Conservation (phyloP, 495 filamentous ascomycete genomes). For the Hyaloscypha hepaticicola region DNA sequence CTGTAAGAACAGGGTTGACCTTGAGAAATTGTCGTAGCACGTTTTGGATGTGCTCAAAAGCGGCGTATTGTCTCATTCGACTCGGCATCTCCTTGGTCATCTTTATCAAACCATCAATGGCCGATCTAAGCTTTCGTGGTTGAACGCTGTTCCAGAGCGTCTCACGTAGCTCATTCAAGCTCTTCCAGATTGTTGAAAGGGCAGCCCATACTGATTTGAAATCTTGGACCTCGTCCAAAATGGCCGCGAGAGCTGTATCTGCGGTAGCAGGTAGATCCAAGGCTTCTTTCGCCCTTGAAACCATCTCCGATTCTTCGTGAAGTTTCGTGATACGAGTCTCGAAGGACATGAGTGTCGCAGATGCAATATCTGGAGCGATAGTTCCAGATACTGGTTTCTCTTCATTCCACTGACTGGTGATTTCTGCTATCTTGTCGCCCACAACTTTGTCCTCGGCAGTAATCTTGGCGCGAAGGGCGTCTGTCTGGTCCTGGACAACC, state of each 20-base stretch:
- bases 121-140: slow-evolving; percentile 83
- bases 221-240: slow-evolving; percentile 96
- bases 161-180: slow-evolving; percentile 88
- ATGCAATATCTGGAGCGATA: slow-evolving; percentile 84
- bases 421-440: slow-evolving; percentile 78
- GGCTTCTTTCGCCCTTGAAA: slow-evolving; percentile 93
- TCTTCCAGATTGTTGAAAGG: slow-evolving; percentile 94
- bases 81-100: slow-evolving; percentile 99
- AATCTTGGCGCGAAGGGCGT: slow-evolving; percentile 94
- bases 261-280: slow-evolving; percentile 79
- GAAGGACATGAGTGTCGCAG: slow-evolving; percentile 73
- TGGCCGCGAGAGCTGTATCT: slow-evolving; percentile 72
- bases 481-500: slow-evolving; percentile 92
- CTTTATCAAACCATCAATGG: slow-evolving; percentile 88
- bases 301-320: slow-evolving; percentile 86
- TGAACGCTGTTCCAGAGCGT: slow-evolving; percentile 90
- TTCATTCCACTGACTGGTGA: slow-evolving; percentile 83
- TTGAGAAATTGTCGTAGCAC: slow-evolving; percentile 86
- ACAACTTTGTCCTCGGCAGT: slow-evolving; percentile 90
- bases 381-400: slow-evolving; percentile 96
- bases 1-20: slow-evolving; percentile 80
- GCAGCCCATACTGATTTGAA: slow-evolving; percentile 98
- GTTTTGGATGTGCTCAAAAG: slow-evolving; percentile 95
- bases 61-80: slow-evolving; percentile 97
- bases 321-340: slow-evolving; percentile 78